Evolutionary conservation across 139 green algal species (phyloP).

Genomic region (Chlamydomonas asymmetrica): DNA sequence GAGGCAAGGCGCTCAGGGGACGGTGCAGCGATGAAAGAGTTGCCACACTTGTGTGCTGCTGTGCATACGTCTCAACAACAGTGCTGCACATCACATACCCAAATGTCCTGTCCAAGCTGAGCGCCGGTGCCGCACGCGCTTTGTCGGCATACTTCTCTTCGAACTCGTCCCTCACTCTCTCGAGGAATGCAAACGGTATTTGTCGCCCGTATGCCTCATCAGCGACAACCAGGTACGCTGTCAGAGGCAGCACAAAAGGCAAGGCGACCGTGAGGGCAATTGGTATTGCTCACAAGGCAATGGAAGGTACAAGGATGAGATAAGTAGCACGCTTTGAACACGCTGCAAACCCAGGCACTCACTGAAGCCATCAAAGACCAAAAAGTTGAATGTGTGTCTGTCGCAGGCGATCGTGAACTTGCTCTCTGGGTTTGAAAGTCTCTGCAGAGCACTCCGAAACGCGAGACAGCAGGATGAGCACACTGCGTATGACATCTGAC

Average conservation of each 20-base stretch:
- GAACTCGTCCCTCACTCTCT: slow-evolving; percentile 72
- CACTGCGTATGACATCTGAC: too few relatives aligned
- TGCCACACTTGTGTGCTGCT: not conserved
- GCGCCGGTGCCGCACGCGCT: slow-evolving; percentile 61
- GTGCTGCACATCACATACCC: slow-evolving; percentile 37
- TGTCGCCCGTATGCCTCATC: slow-evolving; percentile 87
- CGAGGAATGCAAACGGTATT: slow-evolving; percentile 95
- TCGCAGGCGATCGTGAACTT: slow-evolving; percentile 78
- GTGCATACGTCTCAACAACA: not conserved
- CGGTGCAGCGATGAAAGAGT: not conserved
- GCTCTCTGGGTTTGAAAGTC: slow-evolving; percentile 62
- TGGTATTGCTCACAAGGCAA: not conserved
- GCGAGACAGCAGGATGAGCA: too few relatives aligned
- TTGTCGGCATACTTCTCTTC: slow-evolving; percentile 71
- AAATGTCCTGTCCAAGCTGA: slow-evolving; percentile 85
- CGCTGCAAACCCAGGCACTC: slow-evolving; percentile 2
- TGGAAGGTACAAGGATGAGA: not conserved
- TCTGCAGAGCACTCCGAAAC: slow-evolving; percentile 27
- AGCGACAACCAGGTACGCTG: slow-evolving; percentile 91
- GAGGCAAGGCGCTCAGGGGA: too few relatives aligned
- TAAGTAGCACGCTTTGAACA: not conserved
- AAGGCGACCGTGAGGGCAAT: not conserved
- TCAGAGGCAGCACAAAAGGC: not conserved
- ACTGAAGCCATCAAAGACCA: slow-evolving; percentile 75
- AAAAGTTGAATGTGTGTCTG: slow-evolving; percentile 88